Evolutionary conservation across 192 early-diverging fungal species (phyloP).

Genomic region (Linnemannia exigua): DNA sequence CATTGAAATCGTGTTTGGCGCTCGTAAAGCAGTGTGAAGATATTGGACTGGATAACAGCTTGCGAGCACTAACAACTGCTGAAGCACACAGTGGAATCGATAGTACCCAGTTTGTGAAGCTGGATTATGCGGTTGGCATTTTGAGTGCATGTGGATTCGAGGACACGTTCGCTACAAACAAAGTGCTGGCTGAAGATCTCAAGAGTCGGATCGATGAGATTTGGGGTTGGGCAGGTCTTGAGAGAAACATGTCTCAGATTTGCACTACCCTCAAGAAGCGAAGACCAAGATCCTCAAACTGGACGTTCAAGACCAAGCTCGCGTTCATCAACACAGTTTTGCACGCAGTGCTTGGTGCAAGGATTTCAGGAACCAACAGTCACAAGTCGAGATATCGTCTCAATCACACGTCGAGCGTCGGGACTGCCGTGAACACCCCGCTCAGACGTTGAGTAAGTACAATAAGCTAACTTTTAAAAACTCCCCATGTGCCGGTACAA

Average conservation of each 20-base stretch:
- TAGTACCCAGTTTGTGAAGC: slow-evolving; percentile 4
- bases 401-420: slow-evolving; percentile 7
- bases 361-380: slow-evolving; percentile 8
- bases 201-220: slow-evolving; percentile 7
- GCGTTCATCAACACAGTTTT: slow-evolving; percentile 15
- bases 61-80: not conserved
- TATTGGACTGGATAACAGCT: not conserved
- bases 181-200: slow-evolving; percentile 2
- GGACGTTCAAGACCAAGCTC: slow-evolving; percentile 9
- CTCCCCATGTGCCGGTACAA: not conserved
- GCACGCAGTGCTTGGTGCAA: not conserved
- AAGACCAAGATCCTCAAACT: not conserved
- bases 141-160: slow-evolving; percentile 17
- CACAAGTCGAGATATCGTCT: slow-evolving; percentile 8
- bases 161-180: not conserved
- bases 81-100: not conserved
- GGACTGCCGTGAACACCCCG: not conserved
- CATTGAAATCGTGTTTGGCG: not conserved
- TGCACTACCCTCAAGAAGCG: slow-evolving; percentile 4
- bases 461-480: not conserved
- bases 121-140: slow-evolving; percentile 13
- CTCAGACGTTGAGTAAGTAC: not conserved
- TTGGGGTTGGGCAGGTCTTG: not conserved
- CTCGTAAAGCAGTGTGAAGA: not conserved
- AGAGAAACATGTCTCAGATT: slow-evolving; percentile 1